Conservation (phyloP, 73 alveolate species). For the Blepharisma stoltei region DNA sequence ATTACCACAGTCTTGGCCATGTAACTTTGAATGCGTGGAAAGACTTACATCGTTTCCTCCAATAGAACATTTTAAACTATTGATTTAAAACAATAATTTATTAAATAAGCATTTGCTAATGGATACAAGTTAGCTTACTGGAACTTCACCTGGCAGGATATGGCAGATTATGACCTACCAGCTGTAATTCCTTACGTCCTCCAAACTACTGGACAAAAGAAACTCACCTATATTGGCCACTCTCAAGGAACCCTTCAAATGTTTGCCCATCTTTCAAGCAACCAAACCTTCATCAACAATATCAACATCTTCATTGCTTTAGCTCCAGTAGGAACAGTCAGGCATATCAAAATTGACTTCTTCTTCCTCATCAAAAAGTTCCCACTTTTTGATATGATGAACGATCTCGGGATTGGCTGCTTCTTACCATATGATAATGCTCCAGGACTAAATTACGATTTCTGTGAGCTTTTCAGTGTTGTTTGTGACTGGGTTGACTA, state of each 20-base stretch:
- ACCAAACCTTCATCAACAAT: conserved; percentile 39
- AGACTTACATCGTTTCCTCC: too few species aligned
- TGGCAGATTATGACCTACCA: conserved; percentile 87
- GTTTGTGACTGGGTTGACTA: conserved; percentile 50
- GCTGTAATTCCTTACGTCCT: conserved; percentile 73
- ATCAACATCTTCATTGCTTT: conserved; percentile 45
- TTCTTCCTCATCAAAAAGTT: conserved; percentile 23
- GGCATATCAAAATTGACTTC: conserved; percentile 29
- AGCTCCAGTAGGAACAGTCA: conserved; percentile 58
- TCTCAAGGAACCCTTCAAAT: conserved; percentile 94
- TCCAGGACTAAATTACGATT: conserved; percentile 8
- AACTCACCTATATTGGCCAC: conserved; percentile 87
- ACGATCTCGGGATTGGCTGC: conserved; percentile 39
- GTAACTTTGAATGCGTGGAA: conserved; percentile 47
- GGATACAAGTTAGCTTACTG: too few species aligned
- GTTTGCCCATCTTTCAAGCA: conserved; percentile 69
- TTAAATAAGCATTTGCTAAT: too few species aligned
- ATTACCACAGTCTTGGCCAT: conserved; percentile 48
- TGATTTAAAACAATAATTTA: too few species aligned
- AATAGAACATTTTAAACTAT: too few species aligned
- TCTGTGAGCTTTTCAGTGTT: conserved; percentile 38
- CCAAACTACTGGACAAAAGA: conserved; percentile 61
- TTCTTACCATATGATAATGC: conserved; percentile 23
- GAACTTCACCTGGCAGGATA: conserved; percentile 85
- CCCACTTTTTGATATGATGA: conserved; percentile 38